Base-by-base conservation (phyloP, 2,329 filamentous ascomycete species). In the Paecilomyces niveus region DNA sequence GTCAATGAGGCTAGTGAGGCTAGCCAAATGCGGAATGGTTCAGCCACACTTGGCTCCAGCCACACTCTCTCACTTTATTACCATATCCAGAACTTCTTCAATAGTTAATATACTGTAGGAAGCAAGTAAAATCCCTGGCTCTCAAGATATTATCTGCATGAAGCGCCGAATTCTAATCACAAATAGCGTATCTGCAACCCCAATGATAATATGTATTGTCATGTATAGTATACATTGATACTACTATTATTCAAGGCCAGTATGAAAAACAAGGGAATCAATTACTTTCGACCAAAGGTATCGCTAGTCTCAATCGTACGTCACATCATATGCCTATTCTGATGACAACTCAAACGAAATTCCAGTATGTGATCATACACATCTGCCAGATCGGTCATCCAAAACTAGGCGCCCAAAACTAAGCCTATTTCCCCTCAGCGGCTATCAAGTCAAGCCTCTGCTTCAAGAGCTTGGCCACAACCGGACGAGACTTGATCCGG, bases 401-500 rank as follows among this genome's bases (percentile, higher is more conserved):
- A n/a, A n/a, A n/a, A n/a, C n/a, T n/a, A n/a, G n/a, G n/a, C n/a
- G n/a, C n/a, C 35, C 15, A 8, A 6, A 45, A 15, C n/a, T 8
- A 45, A 13, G 15, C 15, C 15, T 45, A 45, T 45, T 45, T 45
- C 24, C 24, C 24, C 18, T 24, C 21, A 26, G 50, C 50, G 21
- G 50, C 50, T 9, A 26, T 52, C 50, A n/a, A n/a, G 4, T 52
- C 50, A 52, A 18, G 18, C 50, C 62, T 62, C 5, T 60, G 59
- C 53, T 68, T 62, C 24, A 68, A 10, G 5, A 58, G 29, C 58
- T 69, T 67, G 2, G 59, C 61, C 54, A 72, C 60, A 33, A 68
- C 63, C 7, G 70, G 65, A 24, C 66, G 65, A 18, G 65, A 64
- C 56, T 67, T 61, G 15, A 70, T 54, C 24, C 65, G 64, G 10